phyloP scores from a whole-genome alignment of 169 alveolate species.

The Babesia divergens region DNA sequence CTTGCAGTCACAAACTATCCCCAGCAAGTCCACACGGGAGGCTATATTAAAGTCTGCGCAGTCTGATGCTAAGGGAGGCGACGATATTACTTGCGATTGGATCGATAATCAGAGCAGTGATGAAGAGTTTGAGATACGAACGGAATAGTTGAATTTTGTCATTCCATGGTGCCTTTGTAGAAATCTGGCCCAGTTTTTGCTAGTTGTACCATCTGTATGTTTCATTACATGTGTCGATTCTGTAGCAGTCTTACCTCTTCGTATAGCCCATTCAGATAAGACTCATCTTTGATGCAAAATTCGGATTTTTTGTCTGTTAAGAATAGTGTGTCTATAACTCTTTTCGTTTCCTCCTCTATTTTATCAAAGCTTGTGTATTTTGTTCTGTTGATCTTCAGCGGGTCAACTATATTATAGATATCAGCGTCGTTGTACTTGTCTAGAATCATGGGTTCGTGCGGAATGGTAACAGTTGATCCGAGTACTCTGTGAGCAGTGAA shows the following conservation, averaged over 20 bases:
- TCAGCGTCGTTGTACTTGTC: constrained; percentile 23
- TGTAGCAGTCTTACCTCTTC: constrained; percentile 31
- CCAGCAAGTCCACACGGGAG: constrained; percentile 39
- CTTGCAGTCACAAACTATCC: constrained; percentile 76
- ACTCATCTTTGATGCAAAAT: constrained; percentile 5
- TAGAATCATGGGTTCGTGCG: constrained; percentile 11
- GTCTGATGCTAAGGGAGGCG: not conserved
- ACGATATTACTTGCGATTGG: constrained; percentile 43
- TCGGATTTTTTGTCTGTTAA: not conserved
- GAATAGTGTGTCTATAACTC: constrained; percentile 26
- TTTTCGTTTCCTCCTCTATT: constrained; percentile 33
- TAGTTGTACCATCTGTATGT: constrained; percentile 38
- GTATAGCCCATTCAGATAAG: constrained; percentile 19
- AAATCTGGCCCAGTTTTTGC: constrained; percentile 47
- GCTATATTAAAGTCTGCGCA: not conserved
- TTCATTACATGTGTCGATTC: not conserved
- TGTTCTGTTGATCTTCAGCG: constrained; percentile 19
- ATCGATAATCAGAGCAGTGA: constrained; percentile 64
- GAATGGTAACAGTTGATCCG: not conserved
- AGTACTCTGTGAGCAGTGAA: constrained; percentile 33
- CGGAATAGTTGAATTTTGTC: constrained; percentile 14
- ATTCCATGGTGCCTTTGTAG: constrained; percentile 44
- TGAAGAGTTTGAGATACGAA: constrained; percentile 62
- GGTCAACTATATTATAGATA: constrained; percentile 45
- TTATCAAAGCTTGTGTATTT: constrained; percentile 3